Evolutionary conservation across 2,329 filamentous ascomycete genomes (phyloP), one percentile per base, ranked within the genome.

Genomic region (Pseudopyrenochaeta lycopersici): DNA sequence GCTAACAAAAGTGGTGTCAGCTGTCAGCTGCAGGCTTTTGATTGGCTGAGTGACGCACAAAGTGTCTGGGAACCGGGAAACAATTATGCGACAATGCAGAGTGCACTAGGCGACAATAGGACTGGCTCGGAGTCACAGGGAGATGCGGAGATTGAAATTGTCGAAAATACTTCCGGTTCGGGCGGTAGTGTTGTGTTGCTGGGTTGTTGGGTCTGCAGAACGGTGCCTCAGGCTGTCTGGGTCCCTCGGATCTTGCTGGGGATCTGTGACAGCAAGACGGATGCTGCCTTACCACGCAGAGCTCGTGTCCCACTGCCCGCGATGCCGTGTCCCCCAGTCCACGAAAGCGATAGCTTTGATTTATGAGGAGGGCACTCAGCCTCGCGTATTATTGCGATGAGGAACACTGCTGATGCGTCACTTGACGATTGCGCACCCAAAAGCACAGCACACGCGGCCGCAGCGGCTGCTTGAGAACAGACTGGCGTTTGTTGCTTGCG

Each of bases 351-450:
- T 62, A 62, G 53, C 66, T 64, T 66, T 62, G 63, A 60, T 63
- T 60, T 62, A 67, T 58, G 51, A 65, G 62, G 58, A 57, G 50
- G 67, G 63, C 70, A 72, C 68, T 62, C 60, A 48, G 62, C 67
- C 63, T 70, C 59, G 66, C 63, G 66, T 65, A 63, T 70, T 71
- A 71, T 66, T 59, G 69, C 65, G 61, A 67, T 60, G 63, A 59
- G 44, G 53, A 61, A 59, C 66, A 68, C 70, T 64, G 68, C 54
- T 58, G 70, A 63, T 63, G 66, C 66, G 66, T 73, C 72, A 75
- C 72, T 73, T 61, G 71, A 70, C 69, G 66, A 17, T 63, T 66
- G 68, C 67, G 68, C 69, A 72, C 67, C 65, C 69, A 61, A 66
- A n/a, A 61, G 61, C 66, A 71, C 68, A 60, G 53, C 54, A 67